phyloP scores from a whole-genome alignment of 2,329 filamentous ascomycete species.

The Alternaria sp. region DNA sequence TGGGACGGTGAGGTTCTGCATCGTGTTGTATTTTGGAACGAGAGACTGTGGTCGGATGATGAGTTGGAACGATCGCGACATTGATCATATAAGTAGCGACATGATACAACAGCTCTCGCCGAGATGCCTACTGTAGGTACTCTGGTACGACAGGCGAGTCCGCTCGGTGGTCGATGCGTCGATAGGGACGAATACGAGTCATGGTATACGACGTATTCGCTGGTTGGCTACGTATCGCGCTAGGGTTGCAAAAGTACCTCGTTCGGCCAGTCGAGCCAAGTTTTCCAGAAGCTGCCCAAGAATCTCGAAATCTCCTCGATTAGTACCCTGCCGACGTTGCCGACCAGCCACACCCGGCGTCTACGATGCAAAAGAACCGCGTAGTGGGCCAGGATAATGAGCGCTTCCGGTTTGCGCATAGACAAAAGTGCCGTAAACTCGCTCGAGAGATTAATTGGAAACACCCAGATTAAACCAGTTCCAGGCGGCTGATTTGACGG shows the following conservation, averaged over 20 bases:
- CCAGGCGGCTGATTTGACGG: background rate
- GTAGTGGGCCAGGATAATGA: conserved; percentile 30
- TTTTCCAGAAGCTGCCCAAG: conserved; percentile 22
- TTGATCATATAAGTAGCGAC: background rate
- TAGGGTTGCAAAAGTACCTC: background rate
- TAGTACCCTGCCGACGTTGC: conserved; percentile 18
- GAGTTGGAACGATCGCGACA: background rate
- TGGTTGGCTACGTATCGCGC: background rate
- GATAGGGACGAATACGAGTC: background rate
- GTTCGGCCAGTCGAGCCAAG: conserved; percentile 33
- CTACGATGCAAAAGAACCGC: conserved; percentile 26
- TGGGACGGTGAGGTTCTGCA: background rate
- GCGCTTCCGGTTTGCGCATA: conserved; percentile 24
- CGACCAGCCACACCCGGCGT: conserved; percentile 23
- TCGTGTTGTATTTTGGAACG: background rate
- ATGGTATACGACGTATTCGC: background rate
- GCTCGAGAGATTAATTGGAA: conserved; percentile 25
- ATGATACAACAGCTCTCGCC: background rate
- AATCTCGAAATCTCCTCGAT: conserved; percentile 20
- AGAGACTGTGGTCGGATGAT: background rate
- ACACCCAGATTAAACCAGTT: conserved; percentile 19
- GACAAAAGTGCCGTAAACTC: conserved; percentile 23
- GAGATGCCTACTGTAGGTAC: background rate
- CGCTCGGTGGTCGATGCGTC: background rate
- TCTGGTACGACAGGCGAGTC: background rate